Evolutionary conservation across 73 alveolate genomes (phyloP).

Genomic region (Symbiodinium natans): DNA sequence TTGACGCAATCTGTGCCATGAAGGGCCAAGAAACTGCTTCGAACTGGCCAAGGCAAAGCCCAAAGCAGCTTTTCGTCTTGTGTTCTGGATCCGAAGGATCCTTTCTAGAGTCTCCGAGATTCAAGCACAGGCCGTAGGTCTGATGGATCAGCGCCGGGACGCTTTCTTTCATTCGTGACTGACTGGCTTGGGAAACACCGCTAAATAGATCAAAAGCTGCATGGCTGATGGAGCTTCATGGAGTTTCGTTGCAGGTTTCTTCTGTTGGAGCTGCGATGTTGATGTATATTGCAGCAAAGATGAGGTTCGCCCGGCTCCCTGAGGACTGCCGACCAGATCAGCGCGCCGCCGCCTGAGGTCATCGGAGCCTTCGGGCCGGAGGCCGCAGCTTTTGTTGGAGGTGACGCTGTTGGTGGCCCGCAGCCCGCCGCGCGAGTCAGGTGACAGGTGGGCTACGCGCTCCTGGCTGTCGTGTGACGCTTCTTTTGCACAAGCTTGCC

Average conservation of each 20-base stretch:
- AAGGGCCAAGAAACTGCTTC: neutral
- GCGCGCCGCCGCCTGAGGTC: neutral
- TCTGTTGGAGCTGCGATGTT: too few species aligned
- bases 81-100: too few species aligned
- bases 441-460: neutral
- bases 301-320: neutral
- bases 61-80: neutral
- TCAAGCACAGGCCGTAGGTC: too few species aligned
- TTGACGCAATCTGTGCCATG: neutral
- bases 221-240: too few species aligned
- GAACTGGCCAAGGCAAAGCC: too few species aligned
- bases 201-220: too few species aligned
- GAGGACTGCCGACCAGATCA: slow-evolving; percentile 10
- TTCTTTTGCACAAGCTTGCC: neutral
- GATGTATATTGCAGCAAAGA: too few species aligned
- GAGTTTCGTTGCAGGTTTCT: too few species aligned
- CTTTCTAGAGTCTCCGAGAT: too few species aligned
- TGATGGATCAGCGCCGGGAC: too few species aligned
- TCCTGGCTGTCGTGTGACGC: neutral
- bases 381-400: neutral
- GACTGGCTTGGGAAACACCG: too few species aligned
- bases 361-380: neutral
- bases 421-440: neutral
- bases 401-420: neutral
- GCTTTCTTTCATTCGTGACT: too few species aligned